Conservation (phyloP, 2,329 filamentous ascomycete species). For the Penicillium sp. region DNA sequence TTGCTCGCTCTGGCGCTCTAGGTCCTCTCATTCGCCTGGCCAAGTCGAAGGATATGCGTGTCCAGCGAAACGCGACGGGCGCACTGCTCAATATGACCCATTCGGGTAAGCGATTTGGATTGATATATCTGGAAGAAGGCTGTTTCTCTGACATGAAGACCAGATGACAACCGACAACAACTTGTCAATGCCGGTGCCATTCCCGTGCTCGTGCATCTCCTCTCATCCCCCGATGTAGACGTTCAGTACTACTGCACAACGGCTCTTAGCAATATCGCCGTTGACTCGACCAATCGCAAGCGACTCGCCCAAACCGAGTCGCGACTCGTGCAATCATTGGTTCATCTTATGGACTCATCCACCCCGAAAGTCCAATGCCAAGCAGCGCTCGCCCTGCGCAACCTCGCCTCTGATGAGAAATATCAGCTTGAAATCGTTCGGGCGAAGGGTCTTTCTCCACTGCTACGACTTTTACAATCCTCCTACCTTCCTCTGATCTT, state of each 20-base stretch:
- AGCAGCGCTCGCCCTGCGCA: conserved; percentile 87
- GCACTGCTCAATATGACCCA: conserved; percentile 99
- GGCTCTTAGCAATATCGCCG: conserved; percentile 95
- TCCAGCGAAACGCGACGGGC: conserved; percentile 95
- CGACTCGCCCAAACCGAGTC: conserved; percentile 88
- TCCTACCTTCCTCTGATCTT: conserved; percentile 94
- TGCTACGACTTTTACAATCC: conserved; percentile 87
- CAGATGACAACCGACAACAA: conserved; percentile 96
- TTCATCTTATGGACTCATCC: conserved; percentile 94
- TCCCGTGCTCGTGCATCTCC: conserved; percentile 89
- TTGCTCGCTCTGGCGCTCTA: conserved; percentile 88
- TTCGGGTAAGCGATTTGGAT: conserved; percentile 65
- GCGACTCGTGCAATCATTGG: conserved; percentile 86
- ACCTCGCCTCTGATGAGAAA: conserved; percentile 95
- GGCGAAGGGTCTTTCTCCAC: conserved; percentile 76
- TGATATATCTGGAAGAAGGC: background rate
- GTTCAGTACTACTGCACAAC: conserved; percentile 99
- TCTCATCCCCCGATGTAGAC: conserved; percentile 90
- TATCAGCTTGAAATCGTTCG: conserved; percentile 98
- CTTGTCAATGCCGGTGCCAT: conserved; percentile 98
- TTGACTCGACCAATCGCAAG: conserved; percentile 85
- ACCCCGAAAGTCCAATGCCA: conserved; percentile 98
- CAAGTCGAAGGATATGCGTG: conserved; percentile 97
- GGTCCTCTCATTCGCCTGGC: conserved; percentile 86
- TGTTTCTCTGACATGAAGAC: conserved; percentile 20